phyloP scores from a whole-genome alignment of 2,329 filamentous ascomycete genomes.

The Sporothrix pallida region DNA sequence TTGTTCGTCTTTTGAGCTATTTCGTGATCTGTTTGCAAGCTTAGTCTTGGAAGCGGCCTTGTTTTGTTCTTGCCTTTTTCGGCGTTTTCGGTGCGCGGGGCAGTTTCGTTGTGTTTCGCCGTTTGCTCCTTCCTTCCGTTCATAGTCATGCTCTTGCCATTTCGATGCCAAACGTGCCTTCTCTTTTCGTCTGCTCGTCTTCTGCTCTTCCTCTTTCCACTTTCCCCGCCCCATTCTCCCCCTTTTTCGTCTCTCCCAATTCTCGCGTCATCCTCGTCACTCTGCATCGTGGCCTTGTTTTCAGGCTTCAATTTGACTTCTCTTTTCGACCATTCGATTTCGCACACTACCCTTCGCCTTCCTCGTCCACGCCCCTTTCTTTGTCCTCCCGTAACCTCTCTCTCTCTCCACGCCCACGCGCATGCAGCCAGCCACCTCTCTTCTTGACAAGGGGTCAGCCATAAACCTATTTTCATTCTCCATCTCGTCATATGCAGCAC shows the following conservation, averaged over 20 bases:
- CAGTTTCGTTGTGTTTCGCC: not conserved
- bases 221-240: not conserved
- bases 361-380: not conserved
- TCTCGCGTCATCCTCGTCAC: constrained; percentile 19
- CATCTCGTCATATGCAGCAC: constrained; percentile 29
- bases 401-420: not conserved
- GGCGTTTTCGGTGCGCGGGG: constrained; percentile 4
- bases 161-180: constrained; percentile 15
- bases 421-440: constrained; percentile 23
- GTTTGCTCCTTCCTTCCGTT: constrained; percentile 31
- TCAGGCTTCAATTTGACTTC: not conserved
- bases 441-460: not conserved
- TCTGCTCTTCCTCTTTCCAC: no score
- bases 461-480: constrained; percentile 1
- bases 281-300: constrained; percentile 1
- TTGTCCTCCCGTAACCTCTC: not conserved
- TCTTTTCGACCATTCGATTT: not conserved
- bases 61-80: constrained; percentile 28
- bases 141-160: not conserved
- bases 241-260: no score
- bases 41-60: not conserved
- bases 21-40: not conserved
- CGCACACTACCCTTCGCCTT: no score
- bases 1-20: not conserved
- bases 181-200: constrained; percentile 9